A percentile compares a stretch with the other conserved stretches of the same genome.
Evolutionary conservation across 148 eudicot species (phyloP).

Genomic region (Linanthus parryae): DNA sequence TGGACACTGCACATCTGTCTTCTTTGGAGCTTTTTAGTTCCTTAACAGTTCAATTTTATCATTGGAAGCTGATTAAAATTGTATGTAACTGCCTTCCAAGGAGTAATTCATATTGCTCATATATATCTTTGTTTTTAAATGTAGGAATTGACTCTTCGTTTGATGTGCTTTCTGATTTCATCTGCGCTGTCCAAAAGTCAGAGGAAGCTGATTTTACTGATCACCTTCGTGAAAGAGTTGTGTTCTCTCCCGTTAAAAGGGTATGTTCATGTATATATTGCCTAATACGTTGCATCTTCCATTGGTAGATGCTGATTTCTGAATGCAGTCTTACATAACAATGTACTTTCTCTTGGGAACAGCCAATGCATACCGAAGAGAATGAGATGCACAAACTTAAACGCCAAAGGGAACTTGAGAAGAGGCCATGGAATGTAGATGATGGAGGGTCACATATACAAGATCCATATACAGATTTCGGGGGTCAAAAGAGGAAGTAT

Average conservation of each 20-base stretch:
- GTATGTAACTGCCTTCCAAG: no score
- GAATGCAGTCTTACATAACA: background rate
- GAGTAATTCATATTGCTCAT: no score
- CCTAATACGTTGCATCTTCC: no score
- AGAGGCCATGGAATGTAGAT: slow-evolving; percentile 1
- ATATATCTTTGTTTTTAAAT: background rate
- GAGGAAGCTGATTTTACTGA: slow-evolving; percentile 38
- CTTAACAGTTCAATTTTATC: background rate
- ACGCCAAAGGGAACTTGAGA: slow-evolving; percentile 16
- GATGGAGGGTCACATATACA: background rate
- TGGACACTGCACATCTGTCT: background rate
- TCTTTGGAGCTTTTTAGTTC: background rate
- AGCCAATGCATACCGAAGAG: slow-evolving; percentile 7
- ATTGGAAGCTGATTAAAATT: no score
- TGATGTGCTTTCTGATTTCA: slow-evolving; percentile 51
- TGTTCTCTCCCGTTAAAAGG: background rate
- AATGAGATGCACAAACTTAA: slow-evolving; percentile 13
- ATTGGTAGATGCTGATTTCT: background rate
- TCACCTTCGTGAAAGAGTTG: slow-evolving; percentile 16
- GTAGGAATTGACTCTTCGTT: slow-evolving; percentile 60
- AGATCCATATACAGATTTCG: no score
- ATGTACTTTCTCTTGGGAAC: slow-evolving; percentile 1
- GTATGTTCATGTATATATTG: background rate
- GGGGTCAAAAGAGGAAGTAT: no score
- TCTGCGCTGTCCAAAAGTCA: slow-evolving; percentile 67